Conservation (phyloP, 352 stramenopile genomes). For the Phytophthora idaei region DNA sequence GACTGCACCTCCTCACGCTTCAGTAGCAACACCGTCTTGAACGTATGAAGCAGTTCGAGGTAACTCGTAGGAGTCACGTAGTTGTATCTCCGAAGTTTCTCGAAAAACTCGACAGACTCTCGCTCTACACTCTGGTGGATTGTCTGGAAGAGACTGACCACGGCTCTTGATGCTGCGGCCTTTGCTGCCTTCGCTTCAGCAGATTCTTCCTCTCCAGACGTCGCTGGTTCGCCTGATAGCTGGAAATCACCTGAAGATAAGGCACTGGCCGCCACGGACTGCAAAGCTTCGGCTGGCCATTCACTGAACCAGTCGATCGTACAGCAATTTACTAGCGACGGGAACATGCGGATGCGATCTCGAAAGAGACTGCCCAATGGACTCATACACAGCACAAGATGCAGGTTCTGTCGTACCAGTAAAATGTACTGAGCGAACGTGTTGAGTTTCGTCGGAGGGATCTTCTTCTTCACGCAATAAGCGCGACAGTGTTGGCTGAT, state of each 20-base stretch:
- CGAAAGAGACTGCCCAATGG: constrained; percentile 90
- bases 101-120: constrained; percentile 83
- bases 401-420: constrained; percentile 92
- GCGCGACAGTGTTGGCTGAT: constrained; percentile 92
- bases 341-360: constrained; percentile 92
- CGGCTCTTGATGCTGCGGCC: constrained; percentile 26
- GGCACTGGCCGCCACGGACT: constrained; percentile 68
- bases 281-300: constrained; percentile 83
- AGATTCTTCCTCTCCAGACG: constrained; percentile 21
- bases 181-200: constrained; percentile 21
- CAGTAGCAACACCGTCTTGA: constrained; percentile 89
- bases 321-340: constrained; percentile 89
- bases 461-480: constrained; percentile 91
- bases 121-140: constrained; percentile 93
- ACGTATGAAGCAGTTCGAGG: constrained; percentile 93
- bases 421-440: constrained; percentile 94
- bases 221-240: constrained; percentile 36
- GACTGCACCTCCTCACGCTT: constrained; percentile 91
- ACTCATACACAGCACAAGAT: constrained; percentile 94
- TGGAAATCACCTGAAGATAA: constrained; percentile 67
- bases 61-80: constrained; percentile 96
- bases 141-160: constrained; percentile 83
- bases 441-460: constrained; percentile 94
- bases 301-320: constrained; percentile 92
- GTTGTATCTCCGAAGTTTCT: constrained; percentile 89